These are phyloP conservation scores for Mrakia hoshinonis DNA, from an alignment of 768 basidiomycete species.

Conservation along the genomic window DNA sequence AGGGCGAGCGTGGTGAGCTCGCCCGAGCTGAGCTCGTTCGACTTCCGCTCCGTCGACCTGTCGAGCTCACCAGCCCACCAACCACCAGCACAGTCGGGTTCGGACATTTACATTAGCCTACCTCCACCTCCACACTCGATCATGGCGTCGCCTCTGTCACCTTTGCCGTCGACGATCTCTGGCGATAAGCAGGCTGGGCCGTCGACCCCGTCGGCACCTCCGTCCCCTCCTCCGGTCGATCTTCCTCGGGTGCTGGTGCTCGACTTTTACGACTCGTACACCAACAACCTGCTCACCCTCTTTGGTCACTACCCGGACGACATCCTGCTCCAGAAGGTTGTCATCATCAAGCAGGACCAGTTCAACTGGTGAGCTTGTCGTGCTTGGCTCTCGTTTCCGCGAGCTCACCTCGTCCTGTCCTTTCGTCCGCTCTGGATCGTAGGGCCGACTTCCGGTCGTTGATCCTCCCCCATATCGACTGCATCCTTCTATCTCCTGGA, in stretches of 20 bases:
- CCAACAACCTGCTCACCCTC: slow-evolving; percentile 41
- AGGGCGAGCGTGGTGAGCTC: not conserved
- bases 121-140: too few species aligned
- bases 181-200: too few species aligned
- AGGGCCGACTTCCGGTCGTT: slow-evolving; percentile 35
- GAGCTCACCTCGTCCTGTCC: not conserved
- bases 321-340: slow-evolving; percentile 33
- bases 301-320: slow-evolving; percentile 36
- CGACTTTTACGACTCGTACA: slow-evolving; percentile 43
- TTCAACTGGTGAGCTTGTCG: slow-evolving; percentile 34
- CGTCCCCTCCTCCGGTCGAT: not conserved
- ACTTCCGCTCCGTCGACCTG: too few species aligned
- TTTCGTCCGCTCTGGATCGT: not conserved
- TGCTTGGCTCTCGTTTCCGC: not conserved
- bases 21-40: not conserved
- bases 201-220: not conserved
- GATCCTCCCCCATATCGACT: slow-evolving; percentile 39
- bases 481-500: slow-evolving; percentile 42
- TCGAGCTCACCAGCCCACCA: too few species aligned
- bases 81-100: too few species aligned
- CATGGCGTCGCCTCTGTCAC: too few species aligned
- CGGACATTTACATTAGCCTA: too few species aligned
- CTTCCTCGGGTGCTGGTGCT: slow-evolving; percentile 40
- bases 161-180: too few species aligned
- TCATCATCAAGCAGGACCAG: slow-evolving; percentile 38